These are phyloP conservation scores for Aspergillus uvarum DNA, from an alignment of 2,329 filamentous ascomycete genomes.

Conservation along the genomic window DNA sequence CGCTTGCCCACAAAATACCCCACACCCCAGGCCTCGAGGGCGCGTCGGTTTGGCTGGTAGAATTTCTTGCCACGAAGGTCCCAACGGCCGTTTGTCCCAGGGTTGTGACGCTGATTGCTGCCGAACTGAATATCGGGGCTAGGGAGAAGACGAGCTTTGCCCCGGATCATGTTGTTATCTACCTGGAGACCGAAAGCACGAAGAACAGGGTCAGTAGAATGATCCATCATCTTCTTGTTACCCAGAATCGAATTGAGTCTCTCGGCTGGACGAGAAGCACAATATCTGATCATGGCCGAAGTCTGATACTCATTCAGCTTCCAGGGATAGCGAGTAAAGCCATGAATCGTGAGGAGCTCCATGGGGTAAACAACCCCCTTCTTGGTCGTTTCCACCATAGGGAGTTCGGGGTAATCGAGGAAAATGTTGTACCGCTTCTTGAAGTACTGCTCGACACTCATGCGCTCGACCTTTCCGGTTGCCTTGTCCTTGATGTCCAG, in stretches of 20 bases:
- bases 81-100: conserved; percentile 74
- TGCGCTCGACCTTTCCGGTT: conserved; percentile 45
- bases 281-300: conserved; percentile 85
- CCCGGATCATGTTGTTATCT: conserved; percentile 61
- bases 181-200: conserved; percentile 73
- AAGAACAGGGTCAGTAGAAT: conserved; percentile 68
- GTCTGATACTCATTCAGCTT: conserved; percentile 67
- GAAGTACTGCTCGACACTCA: conserved; percentile 62
- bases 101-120: conserved; percentile 54
- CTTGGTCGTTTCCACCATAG: conserved; percentile 60
- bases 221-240: conserved; percentile 67
- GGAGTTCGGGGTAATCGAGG: conserved; percentile 50
- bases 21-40: conserved; percentile 73
- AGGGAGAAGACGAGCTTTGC: conserved; percentile 68
- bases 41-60: conserved; percentile 59
- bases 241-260: conserved; percentile 68
- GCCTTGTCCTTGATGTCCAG: conserved; percentile 43
- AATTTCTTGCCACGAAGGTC: conserved; percentile 83
- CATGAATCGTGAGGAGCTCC: conserved; percentile 54
- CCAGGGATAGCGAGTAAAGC: conserved; percentile 58
- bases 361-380: conserved; percentile 55
- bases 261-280: conserved; percentile 71
- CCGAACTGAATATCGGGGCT: conserved; percentile 71
- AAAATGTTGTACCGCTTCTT: conserved; percentile 51
- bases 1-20: conserved; percentile 62